Base-by-base conservation (phyloP, 1,139 yeast genomes). In the Kodamaea sp. region DNA sequence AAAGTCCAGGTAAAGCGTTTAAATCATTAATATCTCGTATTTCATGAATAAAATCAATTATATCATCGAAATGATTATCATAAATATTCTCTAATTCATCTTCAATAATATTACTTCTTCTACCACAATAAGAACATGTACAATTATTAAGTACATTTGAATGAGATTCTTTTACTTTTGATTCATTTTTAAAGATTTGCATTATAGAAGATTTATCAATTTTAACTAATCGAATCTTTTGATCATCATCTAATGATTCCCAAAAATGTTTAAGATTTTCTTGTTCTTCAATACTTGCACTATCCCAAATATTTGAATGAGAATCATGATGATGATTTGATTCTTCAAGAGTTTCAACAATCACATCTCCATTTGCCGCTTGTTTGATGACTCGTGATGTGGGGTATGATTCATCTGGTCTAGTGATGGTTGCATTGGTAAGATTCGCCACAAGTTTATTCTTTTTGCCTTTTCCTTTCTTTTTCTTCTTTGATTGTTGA, bases 111-210 rank as follows among this genome's bases (percentile, higher is more conserved):
- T 72, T 66, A 48, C 82, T 79, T 49, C 85, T 80, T 38, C 88
- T 75, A 1, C 94, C 95, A 62, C 97, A 90, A 25, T 81, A 81
- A 5, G 81, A 67, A 58, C 97, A 90, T 41, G 80, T 74, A 58
- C 97, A 89, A 30, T 36, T 45, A 27, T 39, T 41, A 35, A 39
- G 29, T 12, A 10, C 4, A 6, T 11, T 81, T 31, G 47, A n/a
- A n/a, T n/a, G n/a, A n/a, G n/a, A n/a, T 27, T 33, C 31, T 12
- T 36, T 34, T 29, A 35, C 42, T 39, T 52, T 51, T 7, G 62
- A 51, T 44, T 61, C 66, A 43, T 49, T 60, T 46, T 75, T 77
- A 62, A 86, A 78, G 41, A 79, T 71, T 42, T 74, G 76, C 62
- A 84, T 69, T 2, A 87, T 83, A 29, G 87, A 81, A 38, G 78